Evolutionary conservation across 108 stramenopile genomes (phyloP).

Genomic region (Cylindrotheca closterium): DNA sequence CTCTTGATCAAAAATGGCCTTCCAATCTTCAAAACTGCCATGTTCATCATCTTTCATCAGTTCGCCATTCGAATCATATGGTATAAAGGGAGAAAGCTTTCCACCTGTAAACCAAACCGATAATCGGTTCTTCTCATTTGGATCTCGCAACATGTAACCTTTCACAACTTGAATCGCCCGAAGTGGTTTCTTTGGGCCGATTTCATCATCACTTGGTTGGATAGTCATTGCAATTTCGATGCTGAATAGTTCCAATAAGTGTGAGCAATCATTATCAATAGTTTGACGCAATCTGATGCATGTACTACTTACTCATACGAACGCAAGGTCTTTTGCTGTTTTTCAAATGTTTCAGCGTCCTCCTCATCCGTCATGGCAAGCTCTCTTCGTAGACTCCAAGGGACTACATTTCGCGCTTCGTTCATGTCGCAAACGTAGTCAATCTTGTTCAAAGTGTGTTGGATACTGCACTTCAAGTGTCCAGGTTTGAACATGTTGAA

Average conservation of each 20-base stretch:
- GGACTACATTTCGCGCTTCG: neutral
- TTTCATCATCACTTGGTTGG: neutral
- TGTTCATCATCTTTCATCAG: neutral
- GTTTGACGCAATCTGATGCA: too few species aligned
- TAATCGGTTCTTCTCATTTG: neutral
- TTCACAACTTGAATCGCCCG: neutral
- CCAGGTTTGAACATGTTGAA: conserved; percentile 1
- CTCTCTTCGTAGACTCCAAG: conserved; percentile 3
- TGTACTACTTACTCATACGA: neutral
- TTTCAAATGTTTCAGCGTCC: neutral
- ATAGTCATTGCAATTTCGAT: neutral
- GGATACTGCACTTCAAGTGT: neutral
- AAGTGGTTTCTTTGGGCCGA: neutral
- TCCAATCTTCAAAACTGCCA: neutral
- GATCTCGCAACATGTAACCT: neutral
- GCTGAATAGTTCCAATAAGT: neutral
- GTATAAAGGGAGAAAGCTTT: neutral
- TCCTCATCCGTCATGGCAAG: neutral
- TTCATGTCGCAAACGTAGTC: neutral
- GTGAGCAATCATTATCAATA: too few species aligned
- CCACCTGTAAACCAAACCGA: neutral
- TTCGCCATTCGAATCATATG: neutral
- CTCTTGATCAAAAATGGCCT: neutral
- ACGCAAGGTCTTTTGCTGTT: neutral
- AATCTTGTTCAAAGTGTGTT: neutral